Conservation (phyloP, 1,284 basidiomycete species). For the Laetiporus sulphureus region DNA sequence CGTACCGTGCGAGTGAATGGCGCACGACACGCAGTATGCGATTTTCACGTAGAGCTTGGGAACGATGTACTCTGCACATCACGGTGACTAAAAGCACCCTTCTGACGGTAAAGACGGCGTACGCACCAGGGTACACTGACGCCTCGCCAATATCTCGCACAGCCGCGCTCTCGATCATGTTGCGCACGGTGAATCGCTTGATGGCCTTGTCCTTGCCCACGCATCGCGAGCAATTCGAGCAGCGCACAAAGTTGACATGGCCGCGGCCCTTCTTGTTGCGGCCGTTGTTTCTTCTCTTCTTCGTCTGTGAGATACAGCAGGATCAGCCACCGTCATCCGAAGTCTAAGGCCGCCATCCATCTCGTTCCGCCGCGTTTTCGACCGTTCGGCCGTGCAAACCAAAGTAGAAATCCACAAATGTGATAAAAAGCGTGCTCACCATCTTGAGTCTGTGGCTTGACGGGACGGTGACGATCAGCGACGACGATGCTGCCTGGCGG, state of each 20-base stretch:
- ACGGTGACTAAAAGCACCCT: background rate
- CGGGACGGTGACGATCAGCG: no score
- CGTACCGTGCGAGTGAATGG: conserved; percentile 96
- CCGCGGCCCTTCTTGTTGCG: conserved; percentile 99
- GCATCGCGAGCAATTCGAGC: conserved; percentile 96
- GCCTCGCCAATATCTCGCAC: conserved; percentile 98
- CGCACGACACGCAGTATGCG: conserved; percentile 98
- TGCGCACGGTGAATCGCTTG: conserved; percentile 99
- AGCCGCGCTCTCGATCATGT: conserved; percentile 99
- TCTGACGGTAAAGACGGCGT: background rate
- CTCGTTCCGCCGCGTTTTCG: conserved; percentile 13
- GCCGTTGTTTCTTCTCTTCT: conserved; percentile 98
- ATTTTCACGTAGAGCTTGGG: conserved; percentile 99
- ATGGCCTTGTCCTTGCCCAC: conserved; percentile 99
- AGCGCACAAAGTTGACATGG: conserved; percentile 90
- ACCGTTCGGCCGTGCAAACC: conserved; percentile 9
- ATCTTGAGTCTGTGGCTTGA: conserved; percentile 29
- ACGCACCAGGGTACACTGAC: conserved; percentile 86
- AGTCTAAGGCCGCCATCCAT: conserved; percentile 22
- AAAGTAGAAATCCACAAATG: conserved; percentile 7
- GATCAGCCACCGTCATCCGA: conserved; percentile 20
- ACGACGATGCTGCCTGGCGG: no score
- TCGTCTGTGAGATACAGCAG: conserved; percentile 59
- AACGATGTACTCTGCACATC: conserved; percentile 81
- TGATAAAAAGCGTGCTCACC: conserved; percentile 25